Evolutionary conservation across 75 land plant species (phyloP).

Genomic region (Chamaecyparis obtusa): DNA sequence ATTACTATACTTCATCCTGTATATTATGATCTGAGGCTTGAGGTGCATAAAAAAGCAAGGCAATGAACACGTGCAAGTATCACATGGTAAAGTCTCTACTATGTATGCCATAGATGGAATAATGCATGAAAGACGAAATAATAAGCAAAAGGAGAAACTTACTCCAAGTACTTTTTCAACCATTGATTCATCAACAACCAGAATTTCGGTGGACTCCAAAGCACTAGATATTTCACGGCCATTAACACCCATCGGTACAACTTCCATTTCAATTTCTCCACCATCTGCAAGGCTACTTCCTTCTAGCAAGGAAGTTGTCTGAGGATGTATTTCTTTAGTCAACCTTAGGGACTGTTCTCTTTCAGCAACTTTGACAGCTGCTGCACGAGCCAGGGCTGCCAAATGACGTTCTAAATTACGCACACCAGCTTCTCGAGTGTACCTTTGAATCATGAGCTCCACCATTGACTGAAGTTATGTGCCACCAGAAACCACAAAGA

Average conservation of each 20-base stretch:
- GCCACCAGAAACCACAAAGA: neutral
- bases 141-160: constrained; percentile 15
- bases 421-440: constrained; percentile 98
- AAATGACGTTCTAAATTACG: constrained; percentile 87
- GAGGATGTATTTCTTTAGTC: constrained; percentile 49
- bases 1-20: neutral
- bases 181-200: constrained; percentile 84
- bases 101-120: neutral
- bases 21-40: neutral
- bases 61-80: neutral
- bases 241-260: constrained; percentile 71
- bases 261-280: constrained; percentile 93
- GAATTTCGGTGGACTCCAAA: constrained; percentile 37
- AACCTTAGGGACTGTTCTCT: constrained; percentile 47
- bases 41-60: neutral
- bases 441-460: constrained; percentile 83
- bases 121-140: neutral
- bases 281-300: constrained; percentile 68
- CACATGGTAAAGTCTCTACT: neutral
- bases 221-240: constrained; percentile 61
- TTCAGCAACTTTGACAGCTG: constrained; percentile 91
- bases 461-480: constrained; percentile 58
- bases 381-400: constrained; percentile 96
- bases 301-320: constrained; percentile 53
- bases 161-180: constrained; percentile 93